Evolutionary conservation across 2,329 filamentous ascomycete species (phyloP), one percentile per base, ranked within the genome.

Genomic region (Monosporascus sp.): DNA sequence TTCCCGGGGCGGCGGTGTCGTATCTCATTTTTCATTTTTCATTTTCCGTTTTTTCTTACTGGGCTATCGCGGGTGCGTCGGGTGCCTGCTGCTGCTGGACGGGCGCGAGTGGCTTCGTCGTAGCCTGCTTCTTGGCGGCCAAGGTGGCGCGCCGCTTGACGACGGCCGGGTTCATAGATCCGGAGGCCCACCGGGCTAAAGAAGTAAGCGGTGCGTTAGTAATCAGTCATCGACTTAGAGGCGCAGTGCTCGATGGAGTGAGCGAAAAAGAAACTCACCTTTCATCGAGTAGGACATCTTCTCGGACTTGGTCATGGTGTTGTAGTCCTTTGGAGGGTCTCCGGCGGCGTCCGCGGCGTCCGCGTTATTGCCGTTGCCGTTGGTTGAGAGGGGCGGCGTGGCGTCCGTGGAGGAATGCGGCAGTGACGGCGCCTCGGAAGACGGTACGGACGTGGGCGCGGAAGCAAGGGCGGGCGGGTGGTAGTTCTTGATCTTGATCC

Each of bases 231-330:
- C 31, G 9, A 34, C 31, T 14, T 34, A 34, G 31, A 5, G 31
- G 4, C 31, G 4, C 31, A 34, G 31, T 11, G 31, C 31, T 34
- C 31, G 11, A 34, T 34, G 31, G 31, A 5, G 31, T 1, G 3
- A 34, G 31, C 5, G 31, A 11, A 14, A 14, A 14, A 34, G 20
- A 14, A 24, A 68, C 76, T 71, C 72, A 84, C 82, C 80, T 72
- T 83, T 83, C 82, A 85, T 85, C 3, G 81, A 84, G 19, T 76
- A 76, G n/a, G 79, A 82, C 81, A 85, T 84, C 73, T 85, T 85
- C 69, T 85, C 81, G 31, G 80, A 83, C 70, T 85, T 85, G 48
- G 80, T 84, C 81, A 84, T 84, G 44, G 77, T 74, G 37, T 78
- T 77, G 61, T 84, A 84, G 50, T 83, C 79, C 69, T 84, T 83